Percentiles rank a stretch among this genome's conserved stretches.
Conservation (phyloP, 495 filamentous ascomycete genomes). For the Penicillium turbatum region DNA sequence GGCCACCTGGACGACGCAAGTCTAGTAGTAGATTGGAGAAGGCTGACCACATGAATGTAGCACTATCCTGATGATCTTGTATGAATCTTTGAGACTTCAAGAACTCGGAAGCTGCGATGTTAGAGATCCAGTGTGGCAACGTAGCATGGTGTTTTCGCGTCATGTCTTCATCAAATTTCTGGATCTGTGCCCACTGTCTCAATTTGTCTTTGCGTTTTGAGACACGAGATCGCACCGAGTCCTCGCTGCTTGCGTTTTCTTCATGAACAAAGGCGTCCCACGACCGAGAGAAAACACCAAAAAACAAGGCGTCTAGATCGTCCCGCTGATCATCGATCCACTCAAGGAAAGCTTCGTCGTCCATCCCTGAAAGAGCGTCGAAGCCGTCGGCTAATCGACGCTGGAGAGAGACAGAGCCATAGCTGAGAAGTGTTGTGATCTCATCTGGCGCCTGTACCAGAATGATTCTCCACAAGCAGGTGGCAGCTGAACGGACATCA, state of each 20-base stretch:
- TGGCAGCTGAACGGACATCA: slow-evolving; percentile 68
- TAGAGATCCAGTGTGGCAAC: slow-evolving; percentile 85
- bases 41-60: slow-evolving; percentile 64
- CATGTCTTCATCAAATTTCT: slow-evolving; percentile 61
- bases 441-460: slow-evolving; percentile 92
- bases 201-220: slow-evolving; percentile 76
- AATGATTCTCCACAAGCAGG: slow-evolving; percentile 82
- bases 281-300: slow-evolving; percentile 65
- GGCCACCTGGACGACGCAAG: slow-evolving; percentile 68
- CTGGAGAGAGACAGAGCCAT: slow-evolving; percentile 65
- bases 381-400: slow-evolving; percentile 71
- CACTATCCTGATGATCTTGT: slow-evolving; percentile 90
- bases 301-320: slow-evolving; percentile 76
- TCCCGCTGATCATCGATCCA: slow-evolving; percentile 86
- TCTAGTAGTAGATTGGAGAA: slow-evolving; percentile 71
- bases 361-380: slow-evolving; percentile 75
- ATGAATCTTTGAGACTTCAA: slow-evolving; percentile 80
- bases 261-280: slow-evolving; percentile 82
- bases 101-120: slow-evolving; percentile 87
- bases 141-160: slow-evolving; percentile 75
- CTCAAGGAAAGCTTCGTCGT: slow-evolving; percentile 76
- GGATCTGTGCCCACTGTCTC: slow-evolving; percentile 68
- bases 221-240: slow-evolving; percentile 62
- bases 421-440: slow-evolving; percentile 63
- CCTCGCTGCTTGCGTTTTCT: slow-evolving; percentile 73